phyloP scores from a whole-genome alignment of 345 rosid species.

The Citrus unshiu region DNA sequence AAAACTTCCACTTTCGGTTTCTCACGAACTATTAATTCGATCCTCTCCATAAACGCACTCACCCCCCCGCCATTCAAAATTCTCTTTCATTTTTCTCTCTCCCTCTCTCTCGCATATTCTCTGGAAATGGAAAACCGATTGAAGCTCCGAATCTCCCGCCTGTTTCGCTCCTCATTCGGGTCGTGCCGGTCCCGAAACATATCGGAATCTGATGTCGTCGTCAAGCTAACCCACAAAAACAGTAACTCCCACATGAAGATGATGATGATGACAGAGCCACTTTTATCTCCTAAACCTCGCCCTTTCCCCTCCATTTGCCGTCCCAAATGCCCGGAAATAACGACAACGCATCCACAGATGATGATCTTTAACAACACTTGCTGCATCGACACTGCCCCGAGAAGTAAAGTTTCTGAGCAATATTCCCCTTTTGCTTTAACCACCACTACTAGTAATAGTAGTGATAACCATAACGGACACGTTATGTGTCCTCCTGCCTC shows the following conservation, averaged over 20 bases:
- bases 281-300: conserved; percentile 24
- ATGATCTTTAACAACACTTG: conserved; percentile 24
- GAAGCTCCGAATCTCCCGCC: conserved; percentile 56
- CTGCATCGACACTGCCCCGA: conserved; percentile 26
- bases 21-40: background rate
- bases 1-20: background rate
- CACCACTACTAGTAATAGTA: too few relatives aligned
- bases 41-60: background rate
- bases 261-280: background rate
- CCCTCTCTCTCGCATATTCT: background rate
- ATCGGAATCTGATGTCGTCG: conserved; percentile 38
- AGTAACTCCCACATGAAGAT: conserved; percentile 2
- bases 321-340: conserved; percentile 26
- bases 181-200: conserved; percentile 57
- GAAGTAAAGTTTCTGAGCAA: conserved; percentile 23
- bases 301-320: conserved; percentile 42
- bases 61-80: background rate
- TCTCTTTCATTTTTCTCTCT: background rate
- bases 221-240: conserved; percentile 33
- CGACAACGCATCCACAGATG: background rate
- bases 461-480: conserved; percentile 3
- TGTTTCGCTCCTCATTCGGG: conserved; percentile 56
- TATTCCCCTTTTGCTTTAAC: conserved; percentile 20
- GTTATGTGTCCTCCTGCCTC: conserved; percentile 37
- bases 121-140: conserved; percentile 57